Conservation (phyloP, 2,329 filamentous ascomycete genomes). For the Hymenoscyphus salicellus region DNA sequence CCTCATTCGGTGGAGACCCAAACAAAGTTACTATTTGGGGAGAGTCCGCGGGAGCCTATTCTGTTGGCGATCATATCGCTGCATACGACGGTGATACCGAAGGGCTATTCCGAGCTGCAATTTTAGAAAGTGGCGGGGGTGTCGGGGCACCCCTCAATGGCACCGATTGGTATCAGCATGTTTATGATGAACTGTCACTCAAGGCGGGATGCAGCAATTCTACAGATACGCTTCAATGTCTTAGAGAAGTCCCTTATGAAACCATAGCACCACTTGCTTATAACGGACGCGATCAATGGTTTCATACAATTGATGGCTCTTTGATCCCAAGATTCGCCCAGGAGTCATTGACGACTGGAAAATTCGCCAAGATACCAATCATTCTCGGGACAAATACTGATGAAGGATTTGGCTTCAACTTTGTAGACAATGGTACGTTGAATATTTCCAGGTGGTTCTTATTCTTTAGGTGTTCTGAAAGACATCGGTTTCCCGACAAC, state of each 20-base stretch:
- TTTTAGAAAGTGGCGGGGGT: slow-evolving; percentile 19
- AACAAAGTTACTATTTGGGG: slow-evolving; percentile 29
- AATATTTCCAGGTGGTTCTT: neutral
- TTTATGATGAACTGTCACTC: neutral
- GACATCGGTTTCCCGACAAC: neutral
- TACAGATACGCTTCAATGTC: neutral
- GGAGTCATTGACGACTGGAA: neutral
- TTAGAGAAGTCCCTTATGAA: neutral
- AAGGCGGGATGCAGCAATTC: neutral
- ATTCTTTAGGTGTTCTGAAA: too few relatives aligned
- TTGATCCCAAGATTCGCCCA: neutral
- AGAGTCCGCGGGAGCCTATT: slow-evolving; percentile 18
- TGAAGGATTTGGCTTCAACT: neutral
- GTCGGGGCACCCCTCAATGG: slow-evolving; percentile 6
- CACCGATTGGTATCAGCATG: neutral
- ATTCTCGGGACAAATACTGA: neutral
- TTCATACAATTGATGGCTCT: neutral
- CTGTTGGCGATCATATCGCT: slow-evolving; percentile 18
- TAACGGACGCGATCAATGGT: neutral
- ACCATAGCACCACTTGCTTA: neutral
- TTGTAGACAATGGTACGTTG: neutral
- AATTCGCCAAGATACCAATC: neutral
- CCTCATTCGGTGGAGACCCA: slow-evolving; percentile 43
- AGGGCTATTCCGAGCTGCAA: slow-evolving; percentile 15
- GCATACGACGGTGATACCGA: slow-evolving; percentile 7